phyloP scores from a whole-genome alignment of 176 grass and related monocot genomes.

The Musa schizocarpa region DNA sequence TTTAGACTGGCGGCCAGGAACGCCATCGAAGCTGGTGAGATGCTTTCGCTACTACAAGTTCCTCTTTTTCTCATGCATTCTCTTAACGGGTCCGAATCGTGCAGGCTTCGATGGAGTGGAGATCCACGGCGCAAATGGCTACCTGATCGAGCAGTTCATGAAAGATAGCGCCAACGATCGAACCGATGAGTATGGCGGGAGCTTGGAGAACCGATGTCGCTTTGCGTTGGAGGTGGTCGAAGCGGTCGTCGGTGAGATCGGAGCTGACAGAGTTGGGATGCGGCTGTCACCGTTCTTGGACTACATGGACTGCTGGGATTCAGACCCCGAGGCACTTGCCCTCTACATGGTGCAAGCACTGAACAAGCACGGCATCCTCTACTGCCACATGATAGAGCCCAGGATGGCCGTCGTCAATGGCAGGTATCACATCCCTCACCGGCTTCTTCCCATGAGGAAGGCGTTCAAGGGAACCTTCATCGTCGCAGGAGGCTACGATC shows the following conservation, averaged over 20 bases:
- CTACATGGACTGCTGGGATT: slow-evolving; percentile 1
- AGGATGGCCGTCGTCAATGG: slow-evolving; percentile 2
- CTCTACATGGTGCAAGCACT: background rate
- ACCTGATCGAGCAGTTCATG: slow-evolving; percentile 7
- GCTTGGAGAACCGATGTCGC: background rate
- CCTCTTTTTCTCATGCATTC: background rate
- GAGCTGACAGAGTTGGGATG: background rate
- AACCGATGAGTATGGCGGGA: slow-evolving; percentile 8
- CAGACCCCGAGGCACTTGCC: background rate
- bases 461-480: background rate
- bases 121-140: slow-evolving; percentile 4
- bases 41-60: background rate
- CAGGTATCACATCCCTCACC: background rate
- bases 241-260: background rate
- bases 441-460: slow-evolving; percentile 6
- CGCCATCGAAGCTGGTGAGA: slow-evolving; percentile 50
- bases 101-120: slow-evolving; percentile 4
- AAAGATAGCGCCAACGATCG: slow-evolving; percentile 1
- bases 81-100: background rate
- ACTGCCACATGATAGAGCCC: slow-evolving; percentile 7
- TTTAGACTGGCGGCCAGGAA: slow-evolving; percentile 49
- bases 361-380: background rate
- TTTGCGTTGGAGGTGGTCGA: background rate
- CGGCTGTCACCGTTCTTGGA: slow-evolving; percentile 7
- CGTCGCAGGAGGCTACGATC: slow-evolving; percentile 4